phyloP scores from a whole-genome alignment of 164 flowering plant species.

The Sedum album region DNA sequence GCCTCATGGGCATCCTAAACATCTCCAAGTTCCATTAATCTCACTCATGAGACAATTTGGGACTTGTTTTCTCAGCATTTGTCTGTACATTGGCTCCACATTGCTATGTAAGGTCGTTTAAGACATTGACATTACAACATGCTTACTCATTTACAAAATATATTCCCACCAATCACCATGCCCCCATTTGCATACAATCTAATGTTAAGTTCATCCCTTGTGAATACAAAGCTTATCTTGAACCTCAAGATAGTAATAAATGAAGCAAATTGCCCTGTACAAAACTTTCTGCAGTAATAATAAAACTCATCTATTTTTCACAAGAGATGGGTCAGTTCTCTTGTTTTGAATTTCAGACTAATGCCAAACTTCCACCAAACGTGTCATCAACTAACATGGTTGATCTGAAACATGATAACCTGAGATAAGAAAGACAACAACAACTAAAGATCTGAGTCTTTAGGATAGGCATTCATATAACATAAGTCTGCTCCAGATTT shows the following conservation, averaged over 20 bases:
- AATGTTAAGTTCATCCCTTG: not conserved
- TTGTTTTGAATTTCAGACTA: too few relatives aligned
- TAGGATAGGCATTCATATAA: too few relatives aligned
- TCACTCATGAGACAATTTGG: slow-evolving; percentile 1
- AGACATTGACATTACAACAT: not conserved
- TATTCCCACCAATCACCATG: not conserved
- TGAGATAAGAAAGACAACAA: too few relatives aligned
- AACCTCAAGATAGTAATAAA: not conserved
- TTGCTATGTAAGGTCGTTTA: not conserved
- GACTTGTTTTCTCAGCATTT: not conserved
- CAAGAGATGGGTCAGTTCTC: too few relatives aligned
- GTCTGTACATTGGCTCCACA: not conserved
- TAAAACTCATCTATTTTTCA: too few relatives aligned
- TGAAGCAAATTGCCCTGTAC: not conserved
- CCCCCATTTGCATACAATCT: not conserved
- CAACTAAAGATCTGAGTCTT: too few relatives aligned
- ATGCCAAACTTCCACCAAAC: too few relatives aligned
- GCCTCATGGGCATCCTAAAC: slow-evolving; percentile 4
- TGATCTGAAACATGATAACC: too few relatives aligned
- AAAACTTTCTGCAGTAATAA: too few relatives aligned
- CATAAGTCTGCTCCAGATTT: too few relatives aligned
- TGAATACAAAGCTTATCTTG: not conserved
- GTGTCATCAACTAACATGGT: too few relatives aligned
- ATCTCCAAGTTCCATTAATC: slow-evolving; percentile 4
- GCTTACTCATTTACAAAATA: not conserved